phyloP scores from a whole-genome alignment of 805 yeast species.

The Trichomonascus vanleenenianus region DNA sequence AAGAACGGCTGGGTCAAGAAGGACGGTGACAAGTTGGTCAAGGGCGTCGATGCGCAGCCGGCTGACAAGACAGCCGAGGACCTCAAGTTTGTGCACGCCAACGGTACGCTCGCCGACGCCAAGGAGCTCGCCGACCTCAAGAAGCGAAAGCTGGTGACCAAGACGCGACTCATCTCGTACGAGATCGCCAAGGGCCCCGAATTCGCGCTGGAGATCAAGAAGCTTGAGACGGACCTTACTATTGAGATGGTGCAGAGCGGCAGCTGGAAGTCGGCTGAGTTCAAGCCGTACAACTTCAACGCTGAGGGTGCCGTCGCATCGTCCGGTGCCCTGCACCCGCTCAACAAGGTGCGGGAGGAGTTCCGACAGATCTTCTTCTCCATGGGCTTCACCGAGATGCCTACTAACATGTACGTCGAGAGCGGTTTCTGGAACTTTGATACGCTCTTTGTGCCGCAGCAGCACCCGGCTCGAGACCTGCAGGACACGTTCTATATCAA shows the following conservation, averaged over 20 bases:
- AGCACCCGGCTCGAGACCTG: constrained; percentile 98
- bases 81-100: constrained; percentile 46
- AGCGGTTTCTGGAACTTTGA: constrained; percentile 99
- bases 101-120: constrained; percentile 40
- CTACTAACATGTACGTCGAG: constrained; percentile 96
- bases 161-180: constrained; percentile 69
- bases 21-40: constrained; percentile 70
- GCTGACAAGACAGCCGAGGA: constrained; percentile 60
- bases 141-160: constrained; percentile 79
- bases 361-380: constrained; percentile 96
- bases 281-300: constrained; percentile 93
- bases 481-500: constrained; percentile 97
- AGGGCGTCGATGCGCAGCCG: constrained; percentile 42
- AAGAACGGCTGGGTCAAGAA: constrained; percentile 94
- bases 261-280: constrained; percentile 72
- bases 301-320: constrained; percentile 85
- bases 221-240: constrained; percentile 88
- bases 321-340: constrained; percentile 94
- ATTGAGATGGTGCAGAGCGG: constrained; percentile 83
- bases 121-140: constrained; percentile 78
- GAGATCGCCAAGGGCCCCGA: constrained; percentile 72
- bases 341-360: constrained; percentile 94
- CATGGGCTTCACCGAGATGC: constrained; percentile 99
- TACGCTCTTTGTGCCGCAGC: constrained; percentile 94
- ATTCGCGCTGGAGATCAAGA: constrained; percentile 72